These are phyloP conservation scores for Zymoseptoria passerinii DNA, from an alignment of 2,329 filamentous ascomycete species.

Conservation along the genomic window DNA sequence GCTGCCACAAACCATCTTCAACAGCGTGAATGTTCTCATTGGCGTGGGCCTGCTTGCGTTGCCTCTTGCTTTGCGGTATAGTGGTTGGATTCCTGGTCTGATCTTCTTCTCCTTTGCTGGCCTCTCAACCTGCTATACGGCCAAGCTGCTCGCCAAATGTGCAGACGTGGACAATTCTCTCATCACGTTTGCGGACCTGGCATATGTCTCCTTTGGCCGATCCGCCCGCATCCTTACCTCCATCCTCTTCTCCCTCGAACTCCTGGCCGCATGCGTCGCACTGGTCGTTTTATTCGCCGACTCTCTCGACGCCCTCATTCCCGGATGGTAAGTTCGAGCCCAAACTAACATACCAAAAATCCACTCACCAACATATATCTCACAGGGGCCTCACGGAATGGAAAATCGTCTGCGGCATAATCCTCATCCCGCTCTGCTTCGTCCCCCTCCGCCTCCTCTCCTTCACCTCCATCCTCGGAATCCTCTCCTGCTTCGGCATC, in stretches of 20 bases:
- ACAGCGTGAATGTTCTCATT: constrained; percentile 88
- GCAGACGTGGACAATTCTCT: constrained; percentile 77
- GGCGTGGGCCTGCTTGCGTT: constrained; percentile 84
- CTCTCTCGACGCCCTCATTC: constrained; percentile 70
- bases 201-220: constrained; percentile 80
- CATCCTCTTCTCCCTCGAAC: constrained; percentile 77
- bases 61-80: constrained; percentile 77
- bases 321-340: constrained; percentile 41
- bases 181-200: constrained; percentile 90
- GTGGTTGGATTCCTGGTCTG: constrained; percentile 80
- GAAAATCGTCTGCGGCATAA: constrained; percentile 74
- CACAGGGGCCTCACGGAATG: constrained; percentile 54
- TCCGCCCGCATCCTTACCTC: constrained; percentile 75
- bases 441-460: constrained; percentile 75
- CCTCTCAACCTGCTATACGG: constrained; percentile 73
- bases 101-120: constrained; percentile 66
- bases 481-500: constrained; percentile 80
- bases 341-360: no score
- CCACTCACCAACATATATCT: no score
- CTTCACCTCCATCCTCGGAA: constrained; percentile 87
- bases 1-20: constrained; percentile 89
- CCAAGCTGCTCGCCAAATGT: constrained; percentile 74
- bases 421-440: constrained; percentile 76
- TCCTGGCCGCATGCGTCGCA: constrained; percentile 81
- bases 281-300: constrained; percentile 93